phyloP scores from a whole-genome alignment of 768 basidiomycete species.

The Rhodotorula kratochvilovae region DNA sequence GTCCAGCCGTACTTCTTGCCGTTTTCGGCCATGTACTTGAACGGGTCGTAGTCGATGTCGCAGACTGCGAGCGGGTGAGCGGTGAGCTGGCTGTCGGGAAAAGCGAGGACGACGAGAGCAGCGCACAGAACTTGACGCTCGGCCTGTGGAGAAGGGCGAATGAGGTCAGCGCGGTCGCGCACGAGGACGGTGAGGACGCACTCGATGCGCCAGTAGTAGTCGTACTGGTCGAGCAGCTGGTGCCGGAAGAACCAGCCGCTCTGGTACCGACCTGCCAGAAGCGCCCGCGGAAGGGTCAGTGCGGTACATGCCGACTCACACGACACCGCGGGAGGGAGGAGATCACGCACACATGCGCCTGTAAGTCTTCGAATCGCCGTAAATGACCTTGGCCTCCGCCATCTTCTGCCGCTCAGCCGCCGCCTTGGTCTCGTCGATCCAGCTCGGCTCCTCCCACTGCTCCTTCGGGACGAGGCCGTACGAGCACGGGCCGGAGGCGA shows the following conservation, averaged over 20 bases:
- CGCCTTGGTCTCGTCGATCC: constrained; percentile 24
- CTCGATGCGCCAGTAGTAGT: constrained; percentile 87
- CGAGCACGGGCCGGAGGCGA: constrained; percentile 39
- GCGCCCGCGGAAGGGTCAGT: not conserved
- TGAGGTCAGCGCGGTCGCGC: not conserved
- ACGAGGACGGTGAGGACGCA: not conserved
- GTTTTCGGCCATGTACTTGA: constrained; percentile 71
- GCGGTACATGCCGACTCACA: not conserved
- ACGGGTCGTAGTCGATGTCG: constrained; percentile 59
- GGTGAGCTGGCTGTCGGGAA: not conserved
- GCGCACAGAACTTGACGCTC: constrained; percentile 72
- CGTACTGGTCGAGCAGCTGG: constrained; percentile 65
- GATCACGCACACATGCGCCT: constrained; percentile 7
- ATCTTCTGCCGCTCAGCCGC: constrained; percentile 10
- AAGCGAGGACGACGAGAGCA: not conserved
- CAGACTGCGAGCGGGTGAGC: not conserved
- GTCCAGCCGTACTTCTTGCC: constrained; percentile 74
- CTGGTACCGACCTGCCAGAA: constrained; percentile 52
- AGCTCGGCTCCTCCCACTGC: constrained; percentile 54
- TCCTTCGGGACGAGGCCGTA: constrained; percentile 49
- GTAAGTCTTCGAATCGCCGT: constrained; percentile 10
- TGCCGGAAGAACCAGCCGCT: constrained; percentile 76
- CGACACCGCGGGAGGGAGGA: not conserved
- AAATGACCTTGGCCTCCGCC: constrained; percentile 27
- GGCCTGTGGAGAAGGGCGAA: constrained; percentile 52